A percentile compares a stretch with the other conserved stretches of the same genome.
Evolutionary conservation across 176 grass and related monocot genomes (phyloP).

Genomic region (Eragrostis curvula): DNA sequence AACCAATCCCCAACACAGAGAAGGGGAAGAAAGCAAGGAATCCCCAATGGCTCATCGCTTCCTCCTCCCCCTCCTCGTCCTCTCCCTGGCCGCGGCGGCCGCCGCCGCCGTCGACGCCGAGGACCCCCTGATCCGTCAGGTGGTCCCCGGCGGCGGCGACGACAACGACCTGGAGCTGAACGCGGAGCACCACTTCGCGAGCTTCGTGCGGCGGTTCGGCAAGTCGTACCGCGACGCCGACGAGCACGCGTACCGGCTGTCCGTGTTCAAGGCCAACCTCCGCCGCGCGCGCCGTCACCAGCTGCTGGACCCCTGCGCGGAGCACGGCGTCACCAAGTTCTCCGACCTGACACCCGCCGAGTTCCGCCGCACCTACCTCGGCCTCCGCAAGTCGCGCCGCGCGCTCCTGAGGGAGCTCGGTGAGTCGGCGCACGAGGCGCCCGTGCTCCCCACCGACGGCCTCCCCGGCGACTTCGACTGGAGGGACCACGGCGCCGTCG

Average conservation of each 20-base stretch:
- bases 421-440: conserved; percentile 60
- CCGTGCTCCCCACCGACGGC: conserved; percentile 76
- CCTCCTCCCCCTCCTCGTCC: conserved; percentile 32
- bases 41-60: conserved; percentile 54
- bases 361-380: conserved; percentile 75
- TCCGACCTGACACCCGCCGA: conserved; percentile 89
- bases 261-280: conserved; percentile 87
- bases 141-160: conserved; percentile 51
- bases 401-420: conserved; percentile 41
- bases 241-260: conserved; percentile 74
- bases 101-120: conserved; percentile 23
- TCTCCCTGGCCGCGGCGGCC: background rate
- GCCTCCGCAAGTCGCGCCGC: conserved; percentile 53
- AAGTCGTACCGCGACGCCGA: conserved; percentile 74
- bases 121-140: conserved; percentile 76
- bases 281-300: conserved; percentile 76
- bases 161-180: conserved; percentile 57
- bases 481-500: conserved; percentile 85
- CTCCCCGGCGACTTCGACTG: conserved; percentile 86
- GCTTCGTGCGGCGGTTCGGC: conserved; percentile 70
- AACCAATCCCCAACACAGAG: conserved; percentile 36
- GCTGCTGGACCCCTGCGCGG: conserved; percentile 74
- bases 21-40: conserved; percentile 25
- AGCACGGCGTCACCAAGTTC: conserved; percentile 89
- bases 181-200: conserved; percentile 68